phyloP scores from a whole-genome alignment of 371 early-diverging fungal genomes.

The Dichotomocladium elegans region DNA sequence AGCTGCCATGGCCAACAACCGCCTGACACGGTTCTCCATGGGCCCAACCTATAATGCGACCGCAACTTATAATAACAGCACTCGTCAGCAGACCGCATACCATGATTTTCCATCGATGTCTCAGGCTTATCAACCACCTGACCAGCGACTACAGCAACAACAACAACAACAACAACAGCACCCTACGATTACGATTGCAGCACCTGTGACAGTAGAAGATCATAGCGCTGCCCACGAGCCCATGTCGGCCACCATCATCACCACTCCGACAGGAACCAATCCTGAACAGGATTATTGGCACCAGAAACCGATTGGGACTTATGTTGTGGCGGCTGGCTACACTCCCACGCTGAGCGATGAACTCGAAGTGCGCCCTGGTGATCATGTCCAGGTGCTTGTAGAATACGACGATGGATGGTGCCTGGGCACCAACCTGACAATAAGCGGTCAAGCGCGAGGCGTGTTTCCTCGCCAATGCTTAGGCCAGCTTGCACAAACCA shows the following conservation, averaged over 20 bases:
- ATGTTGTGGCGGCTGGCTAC: constrained; percentile 38
- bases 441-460: constrained; percentile 25
- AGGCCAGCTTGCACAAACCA: too few relatives aligned
- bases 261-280: background rate
- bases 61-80: background rate
- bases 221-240: background rate
- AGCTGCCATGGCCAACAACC: background rate
- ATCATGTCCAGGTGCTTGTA: constrained; percentile 19
- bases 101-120: background rate
- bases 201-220: background rate
- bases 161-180: constrained; percentile 1
- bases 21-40: constrained; percentile 10
- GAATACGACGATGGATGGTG: constrained; percentile 28
- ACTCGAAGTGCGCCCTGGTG: constrained; percentile 24
- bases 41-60: constrained; percentile 6
- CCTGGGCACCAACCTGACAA: constrained; percentile 15
- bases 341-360: constrained; percentile 20
- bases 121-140: background rate
- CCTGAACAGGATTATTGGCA: background rate
- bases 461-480: constrained; percentile 55
- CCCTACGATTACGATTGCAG: constrained; percentile 1
- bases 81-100: background rate
- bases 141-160: background rate
- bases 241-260: constrained; percentile 1
- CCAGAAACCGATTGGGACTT: constrained; percentile 28